A percentile compares a stretch with the other conserved stretches of the same genome.
Conservation (phyloP, 345 rosid genomes). For the Aquilaria malaccensis region DNA sequence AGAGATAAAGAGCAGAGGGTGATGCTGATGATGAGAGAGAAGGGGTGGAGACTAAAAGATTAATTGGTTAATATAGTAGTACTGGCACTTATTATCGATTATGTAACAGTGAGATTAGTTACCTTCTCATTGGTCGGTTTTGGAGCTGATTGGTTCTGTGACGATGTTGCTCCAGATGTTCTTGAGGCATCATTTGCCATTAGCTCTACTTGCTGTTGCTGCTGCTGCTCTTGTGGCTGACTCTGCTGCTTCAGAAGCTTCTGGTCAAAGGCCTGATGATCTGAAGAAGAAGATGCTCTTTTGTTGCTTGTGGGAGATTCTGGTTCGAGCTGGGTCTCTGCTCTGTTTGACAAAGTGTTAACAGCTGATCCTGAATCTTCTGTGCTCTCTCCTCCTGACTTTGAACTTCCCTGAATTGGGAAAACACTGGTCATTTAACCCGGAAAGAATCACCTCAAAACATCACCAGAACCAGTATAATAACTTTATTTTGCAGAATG, state of each 20-base stretch:
- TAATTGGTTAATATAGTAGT: no score
- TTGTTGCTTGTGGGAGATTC: slow-evolving; percentile 82
- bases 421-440: slow-evolving; percentile 10
- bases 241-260: slow-evolving; percentile 17
- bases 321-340: slow-evolving; percentile 50
- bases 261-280: slow-evolving; percentile 37
- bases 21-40: neutral
- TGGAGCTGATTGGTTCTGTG: slow-evolving; percentile 48
- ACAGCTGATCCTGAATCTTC: slow-evolving; percentile 79
- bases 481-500: neutral
- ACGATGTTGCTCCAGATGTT: slow-evolving; percentile 22
- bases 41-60: neutral
- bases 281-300: slow-evolving; percentile 26
- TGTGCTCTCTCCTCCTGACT: slow-evolving; percentile 69
- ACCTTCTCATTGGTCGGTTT: slow-evolving; percentile 79
- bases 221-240: slow-evolving; percentile 20
- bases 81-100: slow-evolving; percentile 8
- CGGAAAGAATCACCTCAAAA: slow-evolving; percentile 8
- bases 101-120: slow-evolving; percentile 16
- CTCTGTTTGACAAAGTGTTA: slow-evolving; percentile 64
- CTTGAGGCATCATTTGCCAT: slow-evolving; percentile 47
- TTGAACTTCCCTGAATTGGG: slow-evolving; percentile 72
- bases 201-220: slow-evolving; percentile 22
- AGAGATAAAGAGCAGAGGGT: neutral
- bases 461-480: neutral